Evolutionary conservation across 495 filamentous ascomycete genomes (phyloP).

Genomic region (Annulohypoxylon moriforme): DNA sequence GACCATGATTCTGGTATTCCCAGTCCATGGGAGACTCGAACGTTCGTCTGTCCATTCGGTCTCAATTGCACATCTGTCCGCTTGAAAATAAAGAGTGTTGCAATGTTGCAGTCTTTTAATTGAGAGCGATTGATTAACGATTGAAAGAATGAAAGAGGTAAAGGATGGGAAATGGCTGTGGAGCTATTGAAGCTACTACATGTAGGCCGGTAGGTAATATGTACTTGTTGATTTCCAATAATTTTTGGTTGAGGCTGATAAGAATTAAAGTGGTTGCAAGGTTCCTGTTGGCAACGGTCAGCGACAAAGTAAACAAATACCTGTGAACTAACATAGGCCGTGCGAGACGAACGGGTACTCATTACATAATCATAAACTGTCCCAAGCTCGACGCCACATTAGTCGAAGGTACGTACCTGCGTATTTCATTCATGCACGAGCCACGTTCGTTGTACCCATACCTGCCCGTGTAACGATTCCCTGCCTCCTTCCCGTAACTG

Average conservation of each 20-base stretch:
- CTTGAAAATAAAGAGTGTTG: conserved; percentile 6
- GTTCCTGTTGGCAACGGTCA: conserved; percentile 42
- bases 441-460: not conserved
- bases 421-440: not conserved
- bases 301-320: conserved; percentile 44
- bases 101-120: not conserved
- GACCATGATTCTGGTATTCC: conserved; percentile 58
- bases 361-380: not conserved
- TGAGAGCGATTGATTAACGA: conserved; percentile 3
- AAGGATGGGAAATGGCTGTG: not conserved
- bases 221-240: not conserved
- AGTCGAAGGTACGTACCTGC: not conserved
- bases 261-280: conserved; percentile 1
- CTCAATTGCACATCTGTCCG: conserved; percentile 9
- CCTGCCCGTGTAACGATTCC: too few species aligned
- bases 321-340: not conserved
- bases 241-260: conserved; percentile 13
- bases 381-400: not conserved
- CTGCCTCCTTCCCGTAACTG: not conserved
- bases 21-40: conserved; percentile 63
- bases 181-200: not conserved
- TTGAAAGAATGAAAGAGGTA: not conserved
- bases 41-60: conserved; percentile 56
- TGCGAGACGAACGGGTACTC: not conserved
- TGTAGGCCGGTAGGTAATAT: not conserved